A percentile compares a stretch with the other conserved stretches of the same genome.
phyloP scores from a whole-genome alignment of 768 basidiomycete species.

The Leccinum pellstonianum region DNA sequence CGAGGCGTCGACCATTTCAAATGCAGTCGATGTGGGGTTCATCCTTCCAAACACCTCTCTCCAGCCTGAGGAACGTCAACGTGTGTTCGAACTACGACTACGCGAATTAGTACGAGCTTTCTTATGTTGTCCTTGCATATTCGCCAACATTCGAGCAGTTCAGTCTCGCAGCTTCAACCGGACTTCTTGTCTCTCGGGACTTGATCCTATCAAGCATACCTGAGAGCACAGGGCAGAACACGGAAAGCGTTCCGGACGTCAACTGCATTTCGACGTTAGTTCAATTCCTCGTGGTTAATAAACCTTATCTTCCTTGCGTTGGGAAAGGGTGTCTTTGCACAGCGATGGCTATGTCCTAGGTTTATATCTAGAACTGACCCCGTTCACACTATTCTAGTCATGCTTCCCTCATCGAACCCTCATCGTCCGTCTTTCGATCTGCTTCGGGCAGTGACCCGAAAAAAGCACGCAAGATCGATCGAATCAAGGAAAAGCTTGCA shows the following conservation, averaged over 20 bases:
- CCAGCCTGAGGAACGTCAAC: not conserved
- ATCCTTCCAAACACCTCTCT: not conserved
- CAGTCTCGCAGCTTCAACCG: not conserved
- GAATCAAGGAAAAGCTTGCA: constrained; percentile 4
- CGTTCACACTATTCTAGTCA: not conserved
- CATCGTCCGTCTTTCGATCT: not conserved
- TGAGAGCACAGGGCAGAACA: not conserved
- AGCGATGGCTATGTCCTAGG: no score
- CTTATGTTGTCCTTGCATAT: not conserved
- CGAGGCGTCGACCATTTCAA: not conserved
- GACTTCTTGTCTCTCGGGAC: not conserved
- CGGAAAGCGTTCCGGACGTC: not conserved
- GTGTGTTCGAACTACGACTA: not conserved
- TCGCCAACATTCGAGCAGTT: not conserved
- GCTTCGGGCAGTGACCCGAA: not conserved
- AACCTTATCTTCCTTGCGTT: not conserved
- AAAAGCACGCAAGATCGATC: constrained; percentile 1
- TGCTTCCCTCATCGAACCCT: accelerated
- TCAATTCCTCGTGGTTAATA: not conserved
- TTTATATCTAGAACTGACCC: not conserved
- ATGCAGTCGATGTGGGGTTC: not conserved
- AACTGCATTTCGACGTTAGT: not conserved
- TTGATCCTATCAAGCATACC: not conserved
- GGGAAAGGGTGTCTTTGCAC: not conserved
- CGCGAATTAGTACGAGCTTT: not conserved